Evolutionary conservation across 306 rosid species (phyloP), one percentile per base, ranked within the genome.

Genomic region (Cucurbita pepo): DNA sequence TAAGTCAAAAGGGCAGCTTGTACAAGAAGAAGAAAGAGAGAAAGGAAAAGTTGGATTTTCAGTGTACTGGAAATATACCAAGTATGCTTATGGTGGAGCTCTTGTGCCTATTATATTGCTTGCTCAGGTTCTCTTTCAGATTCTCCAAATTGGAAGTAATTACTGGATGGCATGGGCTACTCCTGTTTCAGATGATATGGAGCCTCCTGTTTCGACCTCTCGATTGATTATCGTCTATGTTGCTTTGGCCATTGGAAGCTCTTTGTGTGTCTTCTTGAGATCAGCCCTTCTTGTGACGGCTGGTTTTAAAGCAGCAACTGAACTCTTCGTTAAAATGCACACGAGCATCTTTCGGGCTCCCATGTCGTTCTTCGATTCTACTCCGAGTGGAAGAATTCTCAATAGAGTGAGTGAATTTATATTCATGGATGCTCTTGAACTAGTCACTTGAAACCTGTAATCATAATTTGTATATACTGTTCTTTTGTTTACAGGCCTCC

Each of bases 101-200:
- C 93, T 93, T 25, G 93, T 86, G 63, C 98, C 97, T 4, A 74
- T 93, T 66, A 79, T 93, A 79, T 76, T 93, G 78, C 79, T 93
- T 61, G 82, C 83, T 57, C 87, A 87, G 70, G 75, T 81, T 81
- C 79, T 93, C 40, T 88, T 88, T 77, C 93, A 90, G 81, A 11
- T 69, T 72, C 85, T 90, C 80, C 98, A 90, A 86, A 88, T 93
- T 76, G 96, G 88, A 78, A 90, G 97, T 84, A 87, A 90, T 77
- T 93, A 90, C 76, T 93, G 97, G 97, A 93, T 90, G 90, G 90
- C 94, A 62, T 93, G 91, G 97, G 97, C 96, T 41, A 83, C 89
- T 81, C 96, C 97, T 4, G 75, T 79, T 61, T 90, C 98, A 18
- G 48, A 75, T 38, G 98, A 87, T 18, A 76, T 75, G 61, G 81